Base-by-base conservation (phyloP, 768 basidiomycete genomes). In the Asterophora lycoperdoides region DNA sequence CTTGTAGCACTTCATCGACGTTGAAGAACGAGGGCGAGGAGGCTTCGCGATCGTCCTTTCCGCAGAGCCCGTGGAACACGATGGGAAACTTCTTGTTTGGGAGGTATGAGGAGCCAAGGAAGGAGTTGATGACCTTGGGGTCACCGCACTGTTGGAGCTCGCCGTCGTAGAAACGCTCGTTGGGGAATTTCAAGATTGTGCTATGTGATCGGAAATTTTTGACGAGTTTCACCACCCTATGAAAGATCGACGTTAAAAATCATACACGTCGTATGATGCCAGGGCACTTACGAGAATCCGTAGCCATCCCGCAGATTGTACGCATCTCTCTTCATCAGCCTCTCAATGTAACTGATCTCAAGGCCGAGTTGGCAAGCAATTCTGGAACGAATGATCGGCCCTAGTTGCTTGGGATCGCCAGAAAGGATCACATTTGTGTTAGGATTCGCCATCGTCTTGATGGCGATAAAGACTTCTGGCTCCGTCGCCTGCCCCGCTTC, bases 401-500 rank as follows among this genome's bases (percentile, higher is more conserved):
- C 83, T 8, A 87, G 70, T 56, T 87, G 86, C 63, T 81, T 83
- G 0, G 79, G 84, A 56, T 89, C 86, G 0, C 86, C 85, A 1
- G 82, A 78, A 0, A 89, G 68, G 3, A 87, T 61, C 19, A 87
- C 63, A 41, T 79, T 82, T 0, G 84, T 87, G 0, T 56, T 46
- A 4, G 60, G 60, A 46, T 76, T 70, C 0, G 80, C 77, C 62
- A 84, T 70, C 1, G 77, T 79, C 65, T 81, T 81, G 64, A 86
- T 76, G 0, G 78, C 67, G 13, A 84, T 71, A 63, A 84, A 80
- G 0, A 72, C 71, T 59, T 86, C 84, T 0, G 84, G 81, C 60
- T 88, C 85, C 0, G 79, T 81, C 2, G 83, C 83, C 56, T 88
- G 84, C 0, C 82, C 84, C 0, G 84, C 84, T 59, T 88, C 84